A percentile compares a stretch with the other conserved stretches of the same genome.
These are phyloP conservation scores for Silene uniflora DNA, from an alignment of 148 eudicot genomes.

Conservation along the genomic window DNA sequence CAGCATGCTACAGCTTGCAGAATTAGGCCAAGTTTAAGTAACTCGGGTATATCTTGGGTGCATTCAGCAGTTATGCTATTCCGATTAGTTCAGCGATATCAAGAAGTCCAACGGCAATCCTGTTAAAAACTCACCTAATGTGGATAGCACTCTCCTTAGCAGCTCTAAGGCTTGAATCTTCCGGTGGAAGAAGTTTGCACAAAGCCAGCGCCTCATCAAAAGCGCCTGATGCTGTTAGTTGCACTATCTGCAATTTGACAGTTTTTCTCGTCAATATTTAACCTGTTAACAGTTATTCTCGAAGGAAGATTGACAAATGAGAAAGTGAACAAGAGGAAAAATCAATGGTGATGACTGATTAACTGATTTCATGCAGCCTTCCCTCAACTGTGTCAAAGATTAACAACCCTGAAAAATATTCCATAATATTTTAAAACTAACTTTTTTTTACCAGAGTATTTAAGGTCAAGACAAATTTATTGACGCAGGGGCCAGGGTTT, in stretches of 20 bases:
- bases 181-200: conserved; percentile 92
- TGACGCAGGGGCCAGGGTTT: background rate
- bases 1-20: background rate
- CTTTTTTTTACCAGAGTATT: too few relatives aligned
- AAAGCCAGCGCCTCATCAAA: conserved; percentile 95
- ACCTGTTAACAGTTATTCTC: background rate
- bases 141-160: conserved; percentile 98
- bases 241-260: conserved; percentile 71
- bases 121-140: conserved; percentile 47
- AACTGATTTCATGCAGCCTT: background rate
- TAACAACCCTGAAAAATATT: background rate
- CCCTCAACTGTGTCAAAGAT: background rate
- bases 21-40: background rate
- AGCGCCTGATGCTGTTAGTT: conserved; percentile 95
- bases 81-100: background rate
- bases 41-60: background rate
- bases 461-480: too few relatives aligned
- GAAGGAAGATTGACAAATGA: background rate
- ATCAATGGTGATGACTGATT: background rate
- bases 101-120: conserved; percentile 1
- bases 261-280: conserved; percentile 2
- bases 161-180: conserved; percentile 94
- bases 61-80: background rate
- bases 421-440: too few relatives aligned
- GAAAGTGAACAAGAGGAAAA: background rate